phyloP scores from a whole-genome alignment of 2,329 filamentous ascomycete species.

The Lachnellula subtilissima region DNA sequence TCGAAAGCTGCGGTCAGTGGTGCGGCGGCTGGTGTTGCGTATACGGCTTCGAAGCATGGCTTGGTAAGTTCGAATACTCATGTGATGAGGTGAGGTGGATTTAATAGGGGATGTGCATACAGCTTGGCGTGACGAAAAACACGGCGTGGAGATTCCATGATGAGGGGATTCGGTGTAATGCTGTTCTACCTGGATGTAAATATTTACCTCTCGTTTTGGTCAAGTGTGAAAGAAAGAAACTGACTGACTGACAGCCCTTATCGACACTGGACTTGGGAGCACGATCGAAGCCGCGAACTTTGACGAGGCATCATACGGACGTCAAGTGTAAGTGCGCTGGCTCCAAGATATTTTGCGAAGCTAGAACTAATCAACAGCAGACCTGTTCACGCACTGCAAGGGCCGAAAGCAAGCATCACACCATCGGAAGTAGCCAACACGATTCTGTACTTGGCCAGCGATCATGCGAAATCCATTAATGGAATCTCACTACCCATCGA shows the following conservation, averaged over 20 bases:
- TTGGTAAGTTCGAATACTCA: conserved; percentile 29
- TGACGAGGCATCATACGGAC: background rate
- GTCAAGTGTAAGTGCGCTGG: background rate
- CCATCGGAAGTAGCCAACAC: conserved; percentile 33
- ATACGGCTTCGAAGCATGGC: conserved; percentile 42
- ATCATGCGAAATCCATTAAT: conserved; percentile 33
- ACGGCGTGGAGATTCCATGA: conserved; percentile 42
- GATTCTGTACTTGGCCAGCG: conserved; percentile 35
- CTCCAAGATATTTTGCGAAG: background rate
- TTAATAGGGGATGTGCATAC: background rate
- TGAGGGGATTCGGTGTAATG: conserved; percentile 43
- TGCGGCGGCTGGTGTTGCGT: conserved; percentile 39
- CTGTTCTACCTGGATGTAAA: conserved; percentile 37
- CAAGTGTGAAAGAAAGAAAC: background rate
- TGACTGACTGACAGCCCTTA: background rate
- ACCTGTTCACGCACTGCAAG: conserved; percentile 32
- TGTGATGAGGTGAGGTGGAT: background rate
- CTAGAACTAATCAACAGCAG: conserved; percentile 6
- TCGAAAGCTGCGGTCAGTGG: conserved; percentile 35
- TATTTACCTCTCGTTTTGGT: background rate
- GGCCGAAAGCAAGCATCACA: conserved; percentile 23
- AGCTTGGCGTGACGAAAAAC: conserved; percentile 43
- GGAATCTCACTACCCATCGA: conserved; percentile 35
- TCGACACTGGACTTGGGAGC: background rate
- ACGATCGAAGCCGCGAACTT: background rate